A percentile compares a stretch with the other conserved stretches of the same genome.
phyloP scores from a whole-genome alignment of 495 filamentous ascomycete genomes.

The Mytilinidion resinicola region DNA sequence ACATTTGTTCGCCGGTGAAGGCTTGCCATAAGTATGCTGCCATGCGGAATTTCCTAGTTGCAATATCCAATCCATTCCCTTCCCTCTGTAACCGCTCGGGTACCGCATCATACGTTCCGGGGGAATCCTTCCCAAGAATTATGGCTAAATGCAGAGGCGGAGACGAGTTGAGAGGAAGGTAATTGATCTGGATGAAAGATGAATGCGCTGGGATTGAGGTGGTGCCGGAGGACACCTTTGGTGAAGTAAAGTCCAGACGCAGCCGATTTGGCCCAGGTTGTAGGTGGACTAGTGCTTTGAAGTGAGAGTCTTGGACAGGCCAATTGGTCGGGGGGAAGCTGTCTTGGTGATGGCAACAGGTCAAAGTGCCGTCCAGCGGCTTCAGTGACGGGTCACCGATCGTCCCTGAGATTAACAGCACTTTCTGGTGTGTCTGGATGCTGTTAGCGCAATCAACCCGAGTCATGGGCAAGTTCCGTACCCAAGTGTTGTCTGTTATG shows the following conservation, averaged over 20 bases:
- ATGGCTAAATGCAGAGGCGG: constrained; percentile 84
- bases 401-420: constrained; percentile 71
- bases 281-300: constrained; percentile 85
- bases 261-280: constrained; percentile 78
- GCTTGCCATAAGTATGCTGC: constrained; percentile 93
- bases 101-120: constrained; percentile 75
- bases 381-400: constrained; percentile 66
- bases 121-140: constrained; percentile 78
- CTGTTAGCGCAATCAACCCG: background rate
- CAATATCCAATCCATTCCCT: constrained; percentile 71
- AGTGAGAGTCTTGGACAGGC: constrained; percentile 81
- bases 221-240: constrained; percentile 67
- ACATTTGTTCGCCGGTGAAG: constrained; percentile 93
- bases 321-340: constrained; percentile 71
- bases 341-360: constrained; percentile 75
- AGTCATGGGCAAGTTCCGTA: constrained; percentile 33
- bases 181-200: constrained; percentile 72
- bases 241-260: constrained; percentile 76
- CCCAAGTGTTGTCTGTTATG: constrained; percentile 75
- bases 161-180: constrained; percentile 65
- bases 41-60: constrained; percentile 81
- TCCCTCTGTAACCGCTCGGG: constrained; percentile 69
- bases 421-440: constrained; percentile 77
- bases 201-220: constrained; percentile 65
- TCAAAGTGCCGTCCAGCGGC: constrained; percentile 71